Evolutionary conservation across 192 early-diverging fungal species (phyloP).

Genomic region (Paraglomus brasilianum): DNA sequence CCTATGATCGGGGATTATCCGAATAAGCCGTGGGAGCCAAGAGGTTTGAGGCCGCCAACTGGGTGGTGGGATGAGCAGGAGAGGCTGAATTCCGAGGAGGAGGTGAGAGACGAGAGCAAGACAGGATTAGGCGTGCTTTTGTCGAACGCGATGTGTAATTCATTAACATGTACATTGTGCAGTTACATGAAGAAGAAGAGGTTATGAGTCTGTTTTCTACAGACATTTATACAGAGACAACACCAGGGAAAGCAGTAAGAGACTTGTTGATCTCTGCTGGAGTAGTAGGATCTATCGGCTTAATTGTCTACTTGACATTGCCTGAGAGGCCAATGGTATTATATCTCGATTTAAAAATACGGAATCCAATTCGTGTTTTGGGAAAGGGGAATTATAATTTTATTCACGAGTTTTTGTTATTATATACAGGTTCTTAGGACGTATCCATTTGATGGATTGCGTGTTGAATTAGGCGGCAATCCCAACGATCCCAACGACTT

Average conservation of each 20-base stretch:
- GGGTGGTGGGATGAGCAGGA: conserved; percentile 15
- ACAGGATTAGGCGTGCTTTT: not conserved
- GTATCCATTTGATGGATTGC: conserved; percentile 18
- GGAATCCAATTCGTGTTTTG: too few relatives aligned
- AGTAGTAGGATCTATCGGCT: too few relatives aligned
- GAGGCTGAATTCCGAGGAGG: conserved; percentile 1
- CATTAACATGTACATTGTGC: not conserved
- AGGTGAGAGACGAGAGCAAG: not conserved
- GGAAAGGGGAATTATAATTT: too few relatives aligned
- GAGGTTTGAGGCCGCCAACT: not conserved
- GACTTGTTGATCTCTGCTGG: too few relatives aligned
- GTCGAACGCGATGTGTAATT: not conserved
- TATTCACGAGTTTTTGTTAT: too few relatives aligned
- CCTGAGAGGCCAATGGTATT: not conserved
- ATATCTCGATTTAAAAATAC: too few relatives aligned
- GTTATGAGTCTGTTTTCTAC: not conserved
- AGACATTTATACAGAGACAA: conserved; percentile 5
- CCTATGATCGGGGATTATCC: conserved; percentile 25
- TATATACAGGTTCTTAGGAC: not conserved
- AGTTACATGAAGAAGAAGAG: conserved; percentile 29
- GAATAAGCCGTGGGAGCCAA: conserved; percentile 14
- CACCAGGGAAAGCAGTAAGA: too few relatives aligned
- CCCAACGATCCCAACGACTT: not conserved
- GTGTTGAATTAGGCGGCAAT: conserved; percentile 18
- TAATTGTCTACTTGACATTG: not conserved